A percentile compares a stretch with the other conserved stretches of the same genome.
phyloP scores from a whole-genome alignment of 768 basidiomycete species.

The Trametes coccinea region DNA sequence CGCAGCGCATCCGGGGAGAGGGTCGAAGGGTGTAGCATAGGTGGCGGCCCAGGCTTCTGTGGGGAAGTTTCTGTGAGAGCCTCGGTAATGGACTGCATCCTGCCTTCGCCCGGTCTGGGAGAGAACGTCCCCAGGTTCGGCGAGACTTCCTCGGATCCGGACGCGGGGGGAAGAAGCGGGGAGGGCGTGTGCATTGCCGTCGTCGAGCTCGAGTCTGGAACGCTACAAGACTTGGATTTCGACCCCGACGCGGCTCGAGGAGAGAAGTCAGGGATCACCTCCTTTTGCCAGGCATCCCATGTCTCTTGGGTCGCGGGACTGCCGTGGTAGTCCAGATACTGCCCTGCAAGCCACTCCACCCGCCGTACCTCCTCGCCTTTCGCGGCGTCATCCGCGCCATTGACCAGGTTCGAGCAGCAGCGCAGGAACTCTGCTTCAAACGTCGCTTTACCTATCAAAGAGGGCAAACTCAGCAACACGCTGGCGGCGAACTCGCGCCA shows the following conservation, averaged over 20 bases:
- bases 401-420: slow-evolving; percentile 64
- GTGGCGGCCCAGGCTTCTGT: slow-evolving; percentile 13
- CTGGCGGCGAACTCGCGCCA: slow-evolving; percentile 70
- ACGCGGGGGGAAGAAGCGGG: slow-evolving; percentile 34
- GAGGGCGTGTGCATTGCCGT: slow-evolving; percentile 55
- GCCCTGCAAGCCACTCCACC: slow-evolving; percentile 63
- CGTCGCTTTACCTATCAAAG: slow-evolving; percentile 49
- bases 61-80: slow-evolving; percentile 22
- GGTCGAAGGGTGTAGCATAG: neutral
- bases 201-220: slow-evolving; percentile 50
- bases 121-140: slow-evolving; percentile 34
- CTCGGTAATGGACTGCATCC: slow-evolving; percentile 32
- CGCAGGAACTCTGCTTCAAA: slow-evolving; percentile 74
- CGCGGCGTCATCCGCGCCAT: slow-evolving; percentile 47
- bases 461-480: slow-evolving; percentile 61
- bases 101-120: slow-evolving; percentile 30
- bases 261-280: slow-evolving; percentile 47
- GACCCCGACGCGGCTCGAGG: slow-evolving; percentile 17
- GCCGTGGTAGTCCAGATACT: slow-evolving; percentile 64
- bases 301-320: slow-evolving; percentile 47
- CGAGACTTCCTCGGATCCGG: slow-evolving; percentile 14
- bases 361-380: slow-evolving; percentile 43
- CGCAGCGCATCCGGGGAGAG: slow-evolving; percentile 40
- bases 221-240: slow-evolving; percentile 25
- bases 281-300: slow-evolving; percentile 61